Evolutionary conservation across 2,329 filamentous ascomycete genomes (phyloP).

Genomic region (Chaetomiaceae sp.): DNA sequence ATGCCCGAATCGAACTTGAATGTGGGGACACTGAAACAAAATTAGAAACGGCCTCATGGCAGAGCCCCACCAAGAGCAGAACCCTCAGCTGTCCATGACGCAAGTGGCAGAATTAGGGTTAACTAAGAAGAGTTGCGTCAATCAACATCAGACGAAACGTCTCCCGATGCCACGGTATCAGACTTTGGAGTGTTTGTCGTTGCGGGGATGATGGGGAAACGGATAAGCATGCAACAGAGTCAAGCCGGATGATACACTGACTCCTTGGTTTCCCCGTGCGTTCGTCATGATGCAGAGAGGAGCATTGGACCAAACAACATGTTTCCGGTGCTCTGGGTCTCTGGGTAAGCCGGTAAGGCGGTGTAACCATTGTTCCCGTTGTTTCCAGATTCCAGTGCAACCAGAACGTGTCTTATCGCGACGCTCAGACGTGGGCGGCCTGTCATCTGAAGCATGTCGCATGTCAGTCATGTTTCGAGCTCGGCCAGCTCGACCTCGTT

Average conservation of each 20-base stretch:
- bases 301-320: not conserved
- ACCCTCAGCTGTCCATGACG: constrained; percentile 11
- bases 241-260: not conserved
- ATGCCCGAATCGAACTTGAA: not conserved
- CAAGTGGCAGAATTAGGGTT: constrained; percentile 9
- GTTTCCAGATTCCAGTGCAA: too few relatives aligned
- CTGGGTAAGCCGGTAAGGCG: too few relatives aligned
- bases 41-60: constrained; percentile 4
- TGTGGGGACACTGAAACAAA: constrained; percentile 1
- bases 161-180: constrained; percentile 4
- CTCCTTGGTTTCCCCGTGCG: too few relatives aligned
- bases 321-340: not conserved
- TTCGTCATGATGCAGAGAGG: not conserved
- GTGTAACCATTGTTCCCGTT: too few relatives aligned
- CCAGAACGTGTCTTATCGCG: too few relatives aligned
- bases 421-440: not conserved
- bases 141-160: constrained; percentile 9
- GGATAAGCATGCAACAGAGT: not conserved
- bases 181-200: too few relatives aligned
- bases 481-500: not conserved
- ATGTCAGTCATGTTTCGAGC: constrained; percentile 6
- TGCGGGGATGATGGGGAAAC: not conserved
- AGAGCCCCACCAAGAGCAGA: too few relatives aligned
- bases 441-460: not conserved
- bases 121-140: not conserved